Conservation (phyloP, 805 yeast species). For the Kodamaea neixiangensis region DNA sequence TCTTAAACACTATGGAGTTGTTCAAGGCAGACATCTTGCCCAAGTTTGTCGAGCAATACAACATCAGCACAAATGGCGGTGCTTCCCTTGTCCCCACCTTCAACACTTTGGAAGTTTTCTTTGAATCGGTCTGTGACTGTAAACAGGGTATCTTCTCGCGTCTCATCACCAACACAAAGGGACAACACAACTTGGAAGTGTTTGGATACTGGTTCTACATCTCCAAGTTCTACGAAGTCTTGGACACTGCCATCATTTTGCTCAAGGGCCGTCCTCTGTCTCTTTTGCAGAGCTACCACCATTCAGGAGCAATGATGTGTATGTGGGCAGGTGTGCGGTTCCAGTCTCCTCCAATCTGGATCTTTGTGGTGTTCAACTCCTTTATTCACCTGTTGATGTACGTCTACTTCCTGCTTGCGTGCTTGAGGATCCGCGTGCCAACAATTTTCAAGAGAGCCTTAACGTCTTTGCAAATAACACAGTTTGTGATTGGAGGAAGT, state of each 20-base stretch:
- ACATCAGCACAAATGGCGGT: not conserved
- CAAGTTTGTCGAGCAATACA: conserved; percentile 7
- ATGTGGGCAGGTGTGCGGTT: conserved; percentile 79
- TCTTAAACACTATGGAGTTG: conserved; percentile 40
- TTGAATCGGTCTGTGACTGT: conserved; percentile 62
- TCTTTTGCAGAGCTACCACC: conserved; percentile 71
- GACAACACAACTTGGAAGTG: conserved; percentile 45
- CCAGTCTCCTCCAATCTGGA: conserved; percentile 77
- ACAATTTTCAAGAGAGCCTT: conserved; percentile 54
- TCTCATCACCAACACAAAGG: conserved; percentile 17
- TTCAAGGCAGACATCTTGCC: conserved; percentile 20
- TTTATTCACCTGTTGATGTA: conserved; percentile 77
- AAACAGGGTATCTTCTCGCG: conserved; percentile 58
- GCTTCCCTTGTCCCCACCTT: conserved; percentile 3
- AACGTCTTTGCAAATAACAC: conserved; percentile 68
- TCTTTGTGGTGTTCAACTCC: conserved; percentile 78
- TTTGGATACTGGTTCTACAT: conserved; percentile 69
- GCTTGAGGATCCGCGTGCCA: conserved; percentile 61
- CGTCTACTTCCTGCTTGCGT: conserved; percentile 62
- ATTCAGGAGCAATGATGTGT: conserved; percentile 77
- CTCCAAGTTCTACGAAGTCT: conserved; percentile 69
- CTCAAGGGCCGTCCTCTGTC: conserved; percentile 69
- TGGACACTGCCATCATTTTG: conserved; percentile 67
- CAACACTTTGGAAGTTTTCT: conserved; percentile 45
- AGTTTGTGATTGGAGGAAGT: conserved; percentile 68